Evolutionary conservation across 2,329 filamentous ascomycete genomes (phyloP).

Genomic region (Colletotrichum australisinense): DNA sequence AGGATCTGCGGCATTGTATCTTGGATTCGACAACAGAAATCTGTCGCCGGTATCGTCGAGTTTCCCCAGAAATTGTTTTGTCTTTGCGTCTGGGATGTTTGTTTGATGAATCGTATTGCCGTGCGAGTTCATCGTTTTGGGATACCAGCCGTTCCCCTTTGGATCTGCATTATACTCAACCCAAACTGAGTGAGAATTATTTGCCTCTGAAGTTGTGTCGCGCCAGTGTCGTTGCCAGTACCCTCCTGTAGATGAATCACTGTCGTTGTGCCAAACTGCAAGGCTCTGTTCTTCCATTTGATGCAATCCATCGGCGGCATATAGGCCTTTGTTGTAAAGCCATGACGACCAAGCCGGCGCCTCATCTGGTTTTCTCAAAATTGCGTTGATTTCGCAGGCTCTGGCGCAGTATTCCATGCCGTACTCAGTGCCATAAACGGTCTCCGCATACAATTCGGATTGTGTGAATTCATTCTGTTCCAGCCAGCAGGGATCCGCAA

Average conservation of each 20-base stretch:
- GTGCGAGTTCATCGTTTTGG: conserved; percentile 26
- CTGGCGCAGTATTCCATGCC: conserved; percentile 38
- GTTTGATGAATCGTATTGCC: conserved; percentile 39
- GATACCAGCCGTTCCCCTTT: conserved; percentile 39
- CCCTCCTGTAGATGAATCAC: conserved; percentile 34
- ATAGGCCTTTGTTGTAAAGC: conserved; percentile 38
- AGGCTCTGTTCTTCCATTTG: conserved; percentile 41
- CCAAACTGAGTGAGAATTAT: conserved; percentile 40
- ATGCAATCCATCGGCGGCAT: conserved; percentile 36
- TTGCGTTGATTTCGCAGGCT: conserved; percentile 35
- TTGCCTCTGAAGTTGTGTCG: conserved; percentile 37
- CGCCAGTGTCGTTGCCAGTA: conserved; percentile 43
- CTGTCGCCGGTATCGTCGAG: conserved; percentile 26
- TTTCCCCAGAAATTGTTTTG: conserved; percentile 39
- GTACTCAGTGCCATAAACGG: conserved; percentile 38
- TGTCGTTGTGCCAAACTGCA: conserved; percentile 39
- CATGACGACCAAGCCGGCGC: conserved; percentile 39
- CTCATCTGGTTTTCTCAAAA: conserved; percentile 28
- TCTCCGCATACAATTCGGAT: conserved; percentile 34
- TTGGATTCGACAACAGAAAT: conserved; percentile 37
- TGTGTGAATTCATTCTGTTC: conserved; percentile 38
- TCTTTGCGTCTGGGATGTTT: conserved; percentile 40
- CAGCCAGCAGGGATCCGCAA: conserved; percentile 39
- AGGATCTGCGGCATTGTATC: conserved; percentile 35
- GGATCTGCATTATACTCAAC: conserved; percentile 38